phyloP scores from a whole-genome alignment of 495 filamentous ascomycete species.

The Eremomyces bilateralis region DNA sequence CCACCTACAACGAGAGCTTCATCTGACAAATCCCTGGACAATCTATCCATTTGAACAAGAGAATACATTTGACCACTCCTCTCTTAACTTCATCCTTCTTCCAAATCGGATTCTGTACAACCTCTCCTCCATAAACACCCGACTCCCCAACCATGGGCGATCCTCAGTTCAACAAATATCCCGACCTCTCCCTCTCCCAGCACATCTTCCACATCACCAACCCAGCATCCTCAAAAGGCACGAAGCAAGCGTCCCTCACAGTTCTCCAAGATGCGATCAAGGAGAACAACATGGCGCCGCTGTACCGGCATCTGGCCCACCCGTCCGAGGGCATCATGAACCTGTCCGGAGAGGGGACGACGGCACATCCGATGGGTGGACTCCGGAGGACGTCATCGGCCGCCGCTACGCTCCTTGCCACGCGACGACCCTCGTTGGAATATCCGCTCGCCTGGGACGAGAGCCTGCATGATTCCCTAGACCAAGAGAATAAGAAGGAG shows the following conservation, averaged over 20 bases:
- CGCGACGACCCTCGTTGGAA: conserved; percentile 32
- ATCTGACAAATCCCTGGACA: no score
- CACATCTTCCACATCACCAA: conserved; percentile 95
- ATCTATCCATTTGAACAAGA: no score
- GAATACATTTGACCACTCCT: no score
- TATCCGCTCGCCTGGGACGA: conserved; percentile 78
- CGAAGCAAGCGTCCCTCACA: conserved; percentile 55
- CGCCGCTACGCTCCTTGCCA: conserved; percentile 47
- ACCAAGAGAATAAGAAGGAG: conserved; percentile 77
- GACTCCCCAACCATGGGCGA: conserved; percentile 56
- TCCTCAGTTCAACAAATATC: conserved; percentile 90
- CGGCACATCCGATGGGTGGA: conserved; percentile 26
- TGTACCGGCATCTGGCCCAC: conserved; percentile 89
- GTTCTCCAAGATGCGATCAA: conserved; percentile 79
- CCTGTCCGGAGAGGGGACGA: conserved; percentile 43
- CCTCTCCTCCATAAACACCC: conserved; percentile 1
- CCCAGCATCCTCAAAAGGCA: conserved; percentile 43
- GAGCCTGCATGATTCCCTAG: conserved; percentile 58
- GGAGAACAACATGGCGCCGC: conserved; percentile 88
- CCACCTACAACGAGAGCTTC: no score
- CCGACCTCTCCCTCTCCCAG: conserved; percentile 76
- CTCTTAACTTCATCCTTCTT: no score
- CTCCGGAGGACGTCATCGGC: conserved; percentile 15
- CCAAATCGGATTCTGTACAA: conserved; percentile 1
- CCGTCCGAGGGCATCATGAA: conserved; percentile 84